Conservation (phyloP, 2,329 filamentous ascomycete species). For the Periconia digitata region DNA sequence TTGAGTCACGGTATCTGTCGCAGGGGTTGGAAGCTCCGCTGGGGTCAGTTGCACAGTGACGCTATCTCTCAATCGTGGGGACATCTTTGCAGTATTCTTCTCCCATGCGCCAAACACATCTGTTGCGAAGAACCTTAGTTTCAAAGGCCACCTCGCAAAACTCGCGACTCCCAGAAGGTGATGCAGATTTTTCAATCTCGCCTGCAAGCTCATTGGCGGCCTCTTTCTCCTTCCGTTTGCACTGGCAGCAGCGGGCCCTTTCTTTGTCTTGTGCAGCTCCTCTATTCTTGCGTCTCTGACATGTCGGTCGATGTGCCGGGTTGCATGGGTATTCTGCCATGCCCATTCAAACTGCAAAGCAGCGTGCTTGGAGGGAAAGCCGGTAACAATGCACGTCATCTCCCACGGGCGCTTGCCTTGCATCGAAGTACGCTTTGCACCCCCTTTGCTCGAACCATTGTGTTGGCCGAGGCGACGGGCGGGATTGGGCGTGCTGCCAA, state of each 20-base stretch:
- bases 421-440: conserved; percentile 74
- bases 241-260: conserved; percentile 19
- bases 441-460: conserved; percentile 81
- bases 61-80: conserved; percentile 24
- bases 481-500: conserved; percentile 90
- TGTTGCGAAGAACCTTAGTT: conserved; percentile 72
- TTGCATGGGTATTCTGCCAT: conserved; percentile 80
- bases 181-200: conserved; percentile 78
- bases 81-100: conserved; percentile 44
- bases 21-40: conserved; percentile 24
- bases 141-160: conserved; percentile 81
- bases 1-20: conserved; percentile 13
- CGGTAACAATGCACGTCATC: conserved; percentile 82
- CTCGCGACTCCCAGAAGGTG: conserved; percentile 76
- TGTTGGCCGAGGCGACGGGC: conserved; percentile 84
- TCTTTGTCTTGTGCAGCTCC: conserved; percentile 32
- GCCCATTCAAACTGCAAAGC: conserved; percentile 99
- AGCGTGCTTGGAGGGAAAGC: conserved; percentile 83
- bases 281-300: conserved; percentile 39
- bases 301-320: conserved; percentile 68
- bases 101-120: conserved; percentile 74
- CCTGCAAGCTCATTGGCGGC: conserved; percentile 62
- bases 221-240: conserved; percentile 47
- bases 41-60: conserved; percentile 34
- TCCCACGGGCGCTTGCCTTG: conserved; percentile 71